Evolutionary conservation across 2,329 filamentous ascomycete species (phyloP), one percentile per base, ranked within the genome.

Genomic region (Nemania bipapillata): DNA sequence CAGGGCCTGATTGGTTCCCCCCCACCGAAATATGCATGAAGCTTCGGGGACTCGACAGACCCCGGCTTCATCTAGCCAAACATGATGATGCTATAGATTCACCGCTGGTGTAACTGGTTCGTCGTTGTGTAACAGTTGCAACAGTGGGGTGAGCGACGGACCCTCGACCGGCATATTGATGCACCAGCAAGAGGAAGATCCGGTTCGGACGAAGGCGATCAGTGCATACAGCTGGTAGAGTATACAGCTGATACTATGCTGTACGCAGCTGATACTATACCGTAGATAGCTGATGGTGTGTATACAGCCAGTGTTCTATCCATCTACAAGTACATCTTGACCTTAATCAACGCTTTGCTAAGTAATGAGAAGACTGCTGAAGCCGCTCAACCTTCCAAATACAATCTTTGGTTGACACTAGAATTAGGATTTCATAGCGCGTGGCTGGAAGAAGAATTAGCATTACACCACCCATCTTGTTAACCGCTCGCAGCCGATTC

Each of bases 41-140:
- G 12, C 15, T 53, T 58, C 45, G 35, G n/a, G 49, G 26, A 37
- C 35, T n/a, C 37, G 9, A 52, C 12, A 56, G 20, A 15, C 6
- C 32, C 52, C 42, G 45, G 57, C 11, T 59, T 32, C 6, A 54
- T 22, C 7, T 47, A 49, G 20, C 54, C 65, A 63, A 35, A 8
- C 24, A 40, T 12, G 9, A 55, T 11, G 24, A 15, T 54, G 24
- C 24, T 42, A 45, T 32, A 50, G 26, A 42, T 45, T 24, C 52
- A 15, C 45, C 4, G 32, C 26, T 28, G 15, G 15, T 17, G 20
- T 24, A 49, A 42, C 32, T 30, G 15, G 40, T 42, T 32, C 32
- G n/a, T 24, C 35, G 24, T 3, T 30, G 53, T 57, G 58, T 49
- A 58, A 57, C 42, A 2, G 12, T 57, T 52, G n/a, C 45, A 47